Evolutionary conservation across 257 asterid genomes (phyloP), one percentile per base, ranked within the genome.

Genomic region (Nicotiana tomentosiformis): DNA sequence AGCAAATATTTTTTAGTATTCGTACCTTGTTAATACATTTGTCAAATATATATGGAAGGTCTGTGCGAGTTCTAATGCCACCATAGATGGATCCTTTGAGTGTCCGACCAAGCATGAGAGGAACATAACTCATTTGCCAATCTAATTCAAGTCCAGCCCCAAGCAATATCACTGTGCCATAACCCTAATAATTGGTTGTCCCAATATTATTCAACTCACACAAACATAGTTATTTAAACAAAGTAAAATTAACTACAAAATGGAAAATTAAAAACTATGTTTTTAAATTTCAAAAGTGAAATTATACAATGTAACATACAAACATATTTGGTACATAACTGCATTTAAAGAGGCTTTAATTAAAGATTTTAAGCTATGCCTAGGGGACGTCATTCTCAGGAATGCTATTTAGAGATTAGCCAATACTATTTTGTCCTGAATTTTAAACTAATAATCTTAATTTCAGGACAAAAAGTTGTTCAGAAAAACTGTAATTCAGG

Each of bases 101-200:
- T 32, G 91, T 88, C 66, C 96, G 87, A 78, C 96, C 96, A 80
- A 83, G 70, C 91, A 92, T 74, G 16, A 91, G 84, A 1, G 93
- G 91, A 32, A 90, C 32, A 68, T 87, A 87, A 46, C 87, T 87
- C 85, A 93, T 86, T 77, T 72, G 78, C 16, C 86, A 81, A 66
- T 76, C 84, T 76, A 78, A 35, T 55, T 80, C 84, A 14, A 83
- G 79, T 68, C 88, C 86, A 5, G 84, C 85, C 3, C 90, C 90
- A 15, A 87, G 84, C 20, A 80, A 14, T 18, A 84, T 84, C 12
- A 57, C 35, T 46, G 86, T 82, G 29, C 88, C 90, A 83, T 82
- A 84, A 23, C 88, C 90, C 88, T 80, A 53, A 37, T 33, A 86
- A 88, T 64, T 86, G 81, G 83, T 88, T 83, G 29, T 68, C 11